A percentile compares a stretch with the other conserved stretches of the same genome.
phyloP scores from a whole-genome alignment of 1,139 yeast genomes.

The Hyphopichia wangnamkhiaoensis region DNA sequence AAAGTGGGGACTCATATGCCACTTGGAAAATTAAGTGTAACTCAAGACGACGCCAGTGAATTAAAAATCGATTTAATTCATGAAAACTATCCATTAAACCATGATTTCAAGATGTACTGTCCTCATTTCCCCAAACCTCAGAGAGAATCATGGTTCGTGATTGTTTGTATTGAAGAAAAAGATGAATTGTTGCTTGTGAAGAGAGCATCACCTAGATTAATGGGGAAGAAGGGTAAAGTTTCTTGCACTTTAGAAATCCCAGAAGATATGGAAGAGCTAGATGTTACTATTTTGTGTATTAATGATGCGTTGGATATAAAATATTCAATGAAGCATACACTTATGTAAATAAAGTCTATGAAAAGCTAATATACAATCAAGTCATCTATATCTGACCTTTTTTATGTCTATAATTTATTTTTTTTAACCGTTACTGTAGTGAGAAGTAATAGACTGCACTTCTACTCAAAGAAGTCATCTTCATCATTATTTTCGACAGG shows the following conservation, averaged over 20 bases:
- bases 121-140: constrained; percentile 89
- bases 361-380: constrained; percentile 1
- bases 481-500: constrained; percentile 27
- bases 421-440: neutral
- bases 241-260: constrained; percentile 51
- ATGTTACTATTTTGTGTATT: constrained; percentile 49
- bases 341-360: constrained; percentile 3
- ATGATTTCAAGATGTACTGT: constrained; percentile 67
- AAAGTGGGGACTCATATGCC: constrained; percentile 52
- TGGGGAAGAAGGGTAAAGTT: constrained; percentile 45
- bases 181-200: constrained; percentile 61
- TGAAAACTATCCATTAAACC: constrained; percentile 52
- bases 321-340: constrained; percentile 22
- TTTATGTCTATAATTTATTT: no score
- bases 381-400: neutral
- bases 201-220: constrained; percentile 61
- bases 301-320: constrained; percentile 67
- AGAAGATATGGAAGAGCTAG: constrained; percentile 45
- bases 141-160: constrained; percentile 90
- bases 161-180: constrained; percentile 49
- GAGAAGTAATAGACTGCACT: no score
- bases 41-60: constrained; percentile 31
- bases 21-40: constrained; percentile 35
- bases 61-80: constrained; percentile 54
- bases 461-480: constrained; percentile 47